Evolutionary conservation across 2,329 filamentous ascomycete genomes (phyloP), one percentile per base, ranked within the genome.

Genomic region (Lachnellula willkommii): DNA sequence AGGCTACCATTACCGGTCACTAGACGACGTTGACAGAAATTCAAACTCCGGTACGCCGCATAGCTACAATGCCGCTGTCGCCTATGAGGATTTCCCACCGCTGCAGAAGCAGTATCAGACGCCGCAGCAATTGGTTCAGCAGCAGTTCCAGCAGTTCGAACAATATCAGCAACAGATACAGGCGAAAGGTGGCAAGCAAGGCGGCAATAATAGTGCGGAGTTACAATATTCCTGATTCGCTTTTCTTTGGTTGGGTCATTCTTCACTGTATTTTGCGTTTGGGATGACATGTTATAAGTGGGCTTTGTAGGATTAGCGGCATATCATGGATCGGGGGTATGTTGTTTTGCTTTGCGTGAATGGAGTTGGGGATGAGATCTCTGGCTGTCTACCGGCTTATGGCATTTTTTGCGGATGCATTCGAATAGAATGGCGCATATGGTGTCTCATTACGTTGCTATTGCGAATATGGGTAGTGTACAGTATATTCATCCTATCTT

Each of bases 11-110:
- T 89, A 90, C 68, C 79, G 80, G 55, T 89, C 85, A 2, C 75
- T 89, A 2, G 87, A 89, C 67, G 87, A 90, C 63, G 76, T 84
- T 28, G 67, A 74, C 48, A 76, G 78, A 46, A 73, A 73, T 37
- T 72, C 72, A 32, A 74, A 73, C 9, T 74, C 72, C 47, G 70
- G 71, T 9, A 67, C 71, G 4, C 57, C 62, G 2, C 61, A 65
- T 40, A 54, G 54, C 6, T 70, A 69, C 57, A 66, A 67, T 37
- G 63, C 63, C 14, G 65, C 63, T 8, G 66, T 70, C 14, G 60
- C 67, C 1, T 70, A 71, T 51, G 69, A 71, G 48, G 69, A 71
- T 49, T 70, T 70, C 51, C 68, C 68, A 2, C 67, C 67, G 1
- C 52, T 70, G 11, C 69, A 69, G 24, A 69, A 69, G 32, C 63